A percentile compares a stretch with the other conserved stretches of the same genome.
phyloP scores from a whole-genome alignment of 2,329 filamentous ascomycete genomes.

The Cladosporium phlei region DNA sequence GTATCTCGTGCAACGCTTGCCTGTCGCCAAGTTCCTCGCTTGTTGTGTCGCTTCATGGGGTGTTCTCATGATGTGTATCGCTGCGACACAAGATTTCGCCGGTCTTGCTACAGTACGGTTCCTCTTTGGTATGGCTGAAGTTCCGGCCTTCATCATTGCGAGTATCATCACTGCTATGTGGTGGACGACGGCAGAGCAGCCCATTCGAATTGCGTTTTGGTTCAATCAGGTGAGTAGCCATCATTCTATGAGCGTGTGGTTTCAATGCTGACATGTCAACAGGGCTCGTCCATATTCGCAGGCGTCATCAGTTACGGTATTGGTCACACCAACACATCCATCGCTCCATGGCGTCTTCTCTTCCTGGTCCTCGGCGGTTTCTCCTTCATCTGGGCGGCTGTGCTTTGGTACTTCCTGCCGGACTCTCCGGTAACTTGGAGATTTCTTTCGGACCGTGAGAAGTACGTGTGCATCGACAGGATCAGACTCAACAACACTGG shows the following conservation, averaged over 20 bases:
- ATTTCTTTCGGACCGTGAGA: constrained; percentile 43
- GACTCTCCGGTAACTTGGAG: constrained; percentile 58
- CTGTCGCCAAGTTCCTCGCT: constrained; percentile 55
- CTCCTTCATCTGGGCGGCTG: constrained; percentile 47
- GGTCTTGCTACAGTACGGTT: constrained; percentile 57
- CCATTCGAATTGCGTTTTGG: constrained; percentile 16
- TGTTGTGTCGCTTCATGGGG: constrained; percentile 58
- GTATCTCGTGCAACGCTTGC: constrained; percentile 55
- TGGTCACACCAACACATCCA: constrained; percentile 54
- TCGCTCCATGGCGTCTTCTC: constrained; percentile 61
- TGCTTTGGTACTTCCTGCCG: constrained; percentile 58
- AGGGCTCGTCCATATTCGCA: background rate
- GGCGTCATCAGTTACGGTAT: constrained; percentile 39
- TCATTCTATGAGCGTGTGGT: background rate
- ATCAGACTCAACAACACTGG: constrained; percentile 40
- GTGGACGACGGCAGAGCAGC: constrained; percentile 16
- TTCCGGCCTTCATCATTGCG: constrained; percentile 51
- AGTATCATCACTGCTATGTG: constrained; percentile 18
- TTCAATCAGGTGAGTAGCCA: constrained; percentile 16
- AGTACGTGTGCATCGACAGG: constrained; percentile 54
- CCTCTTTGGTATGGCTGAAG: constrained; percentile 64
- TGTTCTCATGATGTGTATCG: constrained; percentile 55
- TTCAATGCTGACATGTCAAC: constrained; percentile 16
- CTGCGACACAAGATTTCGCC: constrained; percentile 51
- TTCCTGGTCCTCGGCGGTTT: constrained; percentile 31